Evolutionary conservation across 441 rosid genomes (phyloP), one percentile per base, ranked within the genome.

Genomic region (Populus trichocarpa): DNA sequence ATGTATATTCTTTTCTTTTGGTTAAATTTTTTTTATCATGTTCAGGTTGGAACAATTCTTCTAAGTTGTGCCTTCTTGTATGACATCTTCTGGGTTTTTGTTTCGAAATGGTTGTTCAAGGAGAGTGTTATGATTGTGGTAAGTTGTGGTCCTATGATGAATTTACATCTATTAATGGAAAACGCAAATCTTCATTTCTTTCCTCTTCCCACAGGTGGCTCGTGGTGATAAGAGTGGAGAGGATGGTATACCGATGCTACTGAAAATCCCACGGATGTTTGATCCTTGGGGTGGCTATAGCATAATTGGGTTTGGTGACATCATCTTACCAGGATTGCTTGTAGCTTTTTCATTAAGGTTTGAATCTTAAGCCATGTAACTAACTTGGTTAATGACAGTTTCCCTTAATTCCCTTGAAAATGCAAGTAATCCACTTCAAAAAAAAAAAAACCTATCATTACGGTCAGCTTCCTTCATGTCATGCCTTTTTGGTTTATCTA

Each of bases 201-300:
- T 42, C 67, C 76, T 57, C 70, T 80, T 69, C 42, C 46, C 32
- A 67, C 85, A 93, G 97, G 97, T 91, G 65, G 97, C 97, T 70
- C 93, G 97, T 72, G 97, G 97, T 28, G 95, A 90, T 81, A 89
- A 82, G 78, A 88, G 93, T 84, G 97, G 94, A 30, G 91, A 90
- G 84, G 97, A 93, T 84, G 96, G 97, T 20, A 90, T 93, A 77
- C 97, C 97, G 4, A 89, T 93, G 94, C 83, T 93, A 64, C 73
- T 93, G 77, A 93, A 93, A 82, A 91, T 91, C 25, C 97, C 97
- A 7, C 85, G 94, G 75, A 84, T 93, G 89, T 91, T 90, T 84
- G 97, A 93, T 82, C 97, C 97, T 25, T 93, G 97, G 97, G 96
- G 97, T n/a, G n/a, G n/a, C n/a, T n/a, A n/a, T n/a, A n/a, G n/a